Percentiles rank a stretch among this genome's conserved stretches.
phyloP scores from a whole-genome alignment of 2,329 filamentous ascomycete species.

The Aureobasidium sp. region DNA sequence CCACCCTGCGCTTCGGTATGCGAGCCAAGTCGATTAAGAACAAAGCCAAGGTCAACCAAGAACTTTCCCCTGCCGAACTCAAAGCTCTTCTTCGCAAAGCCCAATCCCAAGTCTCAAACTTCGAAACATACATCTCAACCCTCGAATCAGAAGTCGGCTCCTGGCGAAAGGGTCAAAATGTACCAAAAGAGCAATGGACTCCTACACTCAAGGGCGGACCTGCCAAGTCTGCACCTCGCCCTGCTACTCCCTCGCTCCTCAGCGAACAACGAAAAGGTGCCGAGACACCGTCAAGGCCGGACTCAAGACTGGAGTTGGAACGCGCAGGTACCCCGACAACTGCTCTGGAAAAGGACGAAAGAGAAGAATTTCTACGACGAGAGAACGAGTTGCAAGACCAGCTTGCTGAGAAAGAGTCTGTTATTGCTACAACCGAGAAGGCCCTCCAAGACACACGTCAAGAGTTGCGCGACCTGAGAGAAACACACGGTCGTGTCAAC shows the following conservation, averaged over 20 bases:
- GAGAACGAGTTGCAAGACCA: conserved; percentile 98
- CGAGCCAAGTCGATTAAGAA: conserved; percentile 99
- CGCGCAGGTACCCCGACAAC: conserved; percentile 80
- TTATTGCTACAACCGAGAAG: conserved; percentile 71
- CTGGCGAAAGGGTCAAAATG: conserved; percentile 81
- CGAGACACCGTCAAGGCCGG: conserved; percentile 45
- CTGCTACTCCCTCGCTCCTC: conserved; percentile 53
- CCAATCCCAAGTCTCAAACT: conserved; percentile 79
- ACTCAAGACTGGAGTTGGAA: conserved; percentile 61
- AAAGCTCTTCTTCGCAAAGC: conserved; percentile 89
- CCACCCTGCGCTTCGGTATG: conserved; percentile 89
- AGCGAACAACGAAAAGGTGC: conserved; percentile 37
- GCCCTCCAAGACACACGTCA: conserved; percentile 74
- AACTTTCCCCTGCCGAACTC: conserved; percentile 90
- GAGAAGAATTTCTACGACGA: conserved; percentile 86
- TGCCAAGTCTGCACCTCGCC: conserved; percentile 41
- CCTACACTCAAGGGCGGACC: conserved; percentile 47
- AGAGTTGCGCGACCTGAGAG: conserved; percentile 76
- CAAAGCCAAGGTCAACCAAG: conserved; percentile 99
- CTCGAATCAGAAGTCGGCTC: conserved; percentile 76
- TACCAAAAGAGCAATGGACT: conserved; percentile 86
- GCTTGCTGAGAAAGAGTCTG: conserved; percentile 82
- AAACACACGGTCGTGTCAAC: conserved; percentile 71
- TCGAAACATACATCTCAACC: conserved; percentile 75
- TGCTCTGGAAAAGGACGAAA: conserved; percentile 88